Percentiles rank a stretch among this genome's conserved stretches.
phyloP scores from a whole-genome alignment of 2,329 filamentous ascomycete species.

The Beauveria rudraprayagi region DNA sequence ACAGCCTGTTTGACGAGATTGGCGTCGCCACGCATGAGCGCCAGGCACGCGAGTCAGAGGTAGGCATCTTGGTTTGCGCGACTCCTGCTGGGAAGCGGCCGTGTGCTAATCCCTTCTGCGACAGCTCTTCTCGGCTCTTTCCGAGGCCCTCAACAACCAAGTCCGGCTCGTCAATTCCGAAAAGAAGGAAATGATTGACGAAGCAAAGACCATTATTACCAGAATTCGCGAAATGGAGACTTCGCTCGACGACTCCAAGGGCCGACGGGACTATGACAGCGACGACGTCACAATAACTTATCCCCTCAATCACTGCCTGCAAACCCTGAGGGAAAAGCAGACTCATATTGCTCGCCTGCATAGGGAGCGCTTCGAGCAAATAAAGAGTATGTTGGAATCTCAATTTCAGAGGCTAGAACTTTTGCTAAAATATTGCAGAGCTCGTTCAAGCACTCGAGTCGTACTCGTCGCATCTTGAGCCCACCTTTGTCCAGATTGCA shows the following conservation, averaged over 20 bases:
- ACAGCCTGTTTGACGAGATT: slow-evolving; percentile 95
- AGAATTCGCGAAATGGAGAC: slow-evolving; percentile 89
- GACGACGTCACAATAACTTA: slow-evolving; percentile 71
- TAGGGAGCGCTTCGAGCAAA: slow-evolving; percentile 87
- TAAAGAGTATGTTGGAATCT: slow-evolving; percentile 61
- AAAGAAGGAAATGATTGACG: slow-evolving; percentile 84
- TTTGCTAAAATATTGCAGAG: slow-evolving; percentile 44
- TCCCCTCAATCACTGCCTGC: slow-evolving; percentile 73
- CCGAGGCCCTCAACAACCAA: slow-evolving; percentile 85
- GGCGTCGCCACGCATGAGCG: slow-evolving; percentile 91
- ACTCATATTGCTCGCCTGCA: slow-evolving; percentile 71
- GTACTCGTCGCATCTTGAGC: slow-evolving; percentile 91
- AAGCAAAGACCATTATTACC: slow-evolving; percentile 77
- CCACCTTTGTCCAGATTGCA: slow-evolving; percentile 75
- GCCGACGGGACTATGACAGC: slow-evolving; percentile 56
- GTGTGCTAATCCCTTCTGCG: not conserved
- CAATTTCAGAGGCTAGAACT: not conserved
- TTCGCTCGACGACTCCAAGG: slow-evolving; percentile 70
- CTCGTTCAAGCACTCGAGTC: slow-evolving; percentile 89
- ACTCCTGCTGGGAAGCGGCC: not conserved
- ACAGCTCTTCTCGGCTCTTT: slow-evolving; percentile 84
- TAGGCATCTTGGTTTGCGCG: slow-evolving; percentile 32
- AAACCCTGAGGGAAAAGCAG: slow-evolving; percentile 78
- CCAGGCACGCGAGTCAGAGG: slow-evolving; percentile 82
- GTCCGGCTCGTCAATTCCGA: slow-evolving; percentile 76